Base-by-base conservation (phyloP, 208 protist genomes). In the Leishmania tropica region DNA sequence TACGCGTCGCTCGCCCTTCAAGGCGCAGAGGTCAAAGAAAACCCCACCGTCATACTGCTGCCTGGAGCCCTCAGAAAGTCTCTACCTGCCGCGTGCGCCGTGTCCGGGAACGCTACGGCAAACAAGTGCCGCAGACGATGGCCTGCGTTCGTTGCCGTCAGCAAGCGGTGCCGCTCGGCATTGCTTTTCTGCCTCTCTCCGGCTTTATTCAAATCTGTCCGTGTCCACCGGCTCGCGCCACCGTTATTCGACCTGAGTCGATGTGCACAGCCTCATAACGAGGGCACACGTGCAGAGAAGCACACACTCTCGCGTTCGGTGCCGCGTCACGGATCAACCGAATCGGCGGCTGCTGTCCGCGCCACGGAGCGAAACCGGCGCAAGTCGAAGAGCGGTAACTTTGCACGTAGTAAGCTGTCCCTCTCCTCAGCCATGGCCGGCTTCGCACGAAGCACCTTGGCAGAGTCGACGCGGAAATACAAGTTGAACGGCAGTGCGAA, bases 401-500 rank as follows among this genome's bases (percentile, higher is more conserved):
- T 96, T 1, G 81, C 84, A 15, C 56, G n/a, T 19, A 84, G 83
- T 17, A 85, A 85, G 1, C 68, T 77, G 48, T 93, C 84, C 45
- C 83, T 80, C 73, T 92, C 86, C 74, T 88, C 83, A 0, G 75
- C 62, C 48, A 82, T 42, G 24, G 87, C 81, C 19, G 92, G 92
- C 10, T 88, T 53, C 7, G 53, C 73, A 40, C 90, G 92, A 54
- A 91, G 72, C 42, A 77, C 70, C 68, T 89, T 91, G 28, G 86
- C 80, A 4, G 88, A 62, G 78, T 98, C 94, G 6, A 98, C 91
- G 72, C 94, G 91, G 77, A 95, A 86, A 81, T 96, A 97, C 40
- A 97, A 78, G 75, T 96, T 95, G 77, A 97, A 97, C 8, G 95
- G 95, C 2, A 97, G 83, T 6, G 93, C 90, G 82, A 90, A 97